Evolutionary conservation across 192 early-diverging fungal genomes (phyloP), one percentile per base, ranked within the genome.

Genomic region (Mortierella antarctica): DNA sequence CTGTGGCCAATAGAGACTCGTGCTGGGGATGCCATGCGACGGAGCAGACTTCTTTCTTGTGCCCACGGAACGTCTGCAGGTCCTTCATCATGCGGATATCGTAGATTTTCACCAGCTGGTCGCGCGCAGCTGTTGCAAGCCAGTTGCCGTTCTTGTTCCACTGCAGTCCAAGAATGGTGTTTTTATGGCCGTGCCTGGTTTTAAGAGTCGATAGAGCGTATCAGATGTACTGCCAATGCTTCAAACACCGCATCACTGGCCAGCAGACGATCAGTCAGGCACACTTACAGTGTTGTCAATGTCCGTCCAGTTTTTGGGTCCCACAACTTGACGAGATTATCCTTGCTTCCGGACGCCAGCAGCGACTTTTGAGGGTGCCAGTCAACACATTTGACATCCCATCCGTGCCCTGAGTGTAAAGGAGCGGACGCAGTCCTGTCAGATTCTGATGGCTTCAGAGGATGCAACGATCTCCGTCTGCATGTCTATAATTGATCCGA

Each of bases 71-170:
- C 6, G 90, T 88, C 67, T 94, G 92, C 57, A 98, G 51, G 67
- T 97, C 96, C 65, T 94, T 93, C 92, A 98, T 93, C 53, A 91
- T 95, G 9, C 98, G 86, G 31, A 99, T 94, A 82, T 99, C 98
- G 83, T 93, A 99, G 13, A 99, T 86, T 73, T 97, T 94, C 42
- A 99, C 84, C 47, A 96, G 75, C 65, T 96, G 94, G 83, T 99
- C 98, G 63, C 96, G 84, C 49, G 93, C 95, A 0, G 94, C 95
- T 14, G 93, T 96, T 5, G 93, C 89, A 5, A 99, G 85, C 98
- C 98, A 99, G 73, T 96, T 94, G 18, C 98, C 98, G 85, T 99
- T 99, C 51, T 89, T 90, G 82, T 99, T 99, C 97, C 97, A 99
- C 73, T 94, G 85, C 8, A 97, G 82, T 5, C 89, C 89, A n/a